Percentiles rank a stretch among this genome's conserved stretches.
Conservation (phyloP, 371 early-diverging fungal genomes). For the Blakeslea trispora region DNA sequence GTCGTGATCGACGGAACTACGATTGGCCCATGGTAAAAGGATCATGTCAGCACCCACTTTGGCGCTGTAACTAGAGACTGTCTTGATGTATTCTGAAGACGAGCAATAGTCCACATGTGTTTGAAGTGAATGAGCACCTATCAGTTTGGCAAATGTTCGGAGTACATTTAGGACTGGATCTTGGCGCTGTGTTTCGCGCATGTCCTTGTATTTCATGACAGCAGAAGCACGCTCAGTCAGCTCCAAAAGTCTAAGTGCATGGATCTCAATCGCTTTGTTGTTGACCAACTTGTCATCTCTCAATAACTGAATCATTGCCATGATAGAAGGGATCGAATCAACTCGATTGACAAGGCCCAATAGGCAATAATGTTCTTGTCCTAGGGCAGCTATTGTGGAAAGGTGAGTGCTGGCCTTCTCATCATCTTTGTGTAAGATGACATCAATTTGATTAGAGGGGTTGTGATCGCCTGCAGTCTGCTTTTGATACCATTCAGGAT, state of each 20-base stretch:
- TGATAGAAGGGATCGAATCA: constrained; percentile 66
- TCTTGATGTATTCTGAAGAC: constrained; percentile 24
- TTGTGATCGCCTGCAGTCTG: constrained; percentile 26
- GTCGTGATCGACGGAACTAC: no score
- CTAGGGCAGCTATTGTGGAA: background rate
- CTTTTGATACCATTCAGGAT: constrained; percentile 56
- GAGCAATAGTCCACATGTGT: constrained; percentile 29
- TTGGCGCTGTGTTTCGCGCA: constrained; percentile 51
- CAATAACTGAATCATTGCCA: constrained; percentile 64
- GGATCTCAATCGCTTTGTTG: constrained; percentile 15
- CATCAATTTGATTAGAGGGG: background rate
- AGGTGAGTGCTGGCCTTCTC: no score
- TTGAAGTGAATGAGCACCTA: constrained; percentile 42
- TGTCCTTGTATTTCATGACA: constrained; percentile 71
- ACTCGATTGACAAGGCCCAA: constrained; percentile 65
- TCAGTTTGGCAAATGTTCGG: constrained; percentile 70
- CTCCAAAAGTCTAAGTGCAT: constrained; percentile 71
- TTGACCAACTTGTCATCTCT: constrained; percentile 23
- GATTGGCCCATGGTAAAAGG: constrained; percentile 28
- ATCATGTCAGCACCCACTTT: constrained; percentile 31
- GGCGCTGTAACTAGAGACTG: constrained; percentile 17
- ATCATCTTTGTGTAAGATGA: no score
- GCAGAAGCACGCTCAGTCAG: constrained; percentile 72
- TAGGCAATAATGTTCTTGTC: constrained; percentile 14
- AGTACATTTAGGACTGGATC: constrained; percentile 79